These are phyloP conservation scores for Malus hybrid DNA, from an alignment of 331 rosid species.

Conservation along the genomic window DNA sequence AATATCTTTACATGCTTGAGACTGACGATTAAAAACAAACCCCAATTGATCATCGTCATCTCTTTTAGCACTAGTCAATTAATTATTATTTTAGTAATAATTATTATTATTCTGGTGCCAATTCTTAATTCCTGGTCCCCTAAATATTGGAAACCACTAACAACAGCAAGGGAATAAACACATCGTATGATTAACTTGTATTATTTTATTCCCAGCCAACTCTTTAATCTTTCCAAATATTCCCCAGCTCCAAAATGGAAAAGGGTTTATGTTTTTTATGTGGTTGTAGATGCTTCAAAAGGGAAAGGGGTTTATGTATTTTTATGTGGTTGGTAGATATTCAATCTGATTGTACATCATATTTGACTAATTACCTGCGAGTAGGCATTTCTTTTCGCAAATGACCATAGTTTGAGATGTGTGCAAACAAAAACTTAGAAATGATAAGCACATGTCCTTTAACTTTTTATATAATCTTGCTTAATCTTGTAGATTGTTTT, in stretches of 20 bases:
- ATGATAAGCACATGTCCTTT: too few relatives aligned
- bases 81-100: too few relatives aligned
- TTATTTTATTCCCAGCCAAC: conserved; percentile 8
- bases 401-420: too few relatives aligned
- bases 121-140: background rate
- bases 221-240: background rate
- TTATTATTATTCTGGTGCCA: background rate
- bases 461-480: too few relatives aligned
- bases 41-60: background rate
- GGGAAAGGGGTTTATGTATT: too few relatives aligned
- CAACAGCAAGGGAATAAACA: conserved; percentile 14
- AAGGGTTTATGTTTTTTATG: background rate
- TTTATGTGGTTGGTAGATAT: too few relatives aligned
- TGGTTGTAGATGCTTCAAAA: too few relatives aligned
- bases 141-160: background rate
- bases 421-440: too few relatives aligned
- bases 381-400: too few relatives aligned
- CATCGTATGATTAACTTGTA: background rate
- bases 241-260: background rate
- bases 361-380: too few relatives aligned
- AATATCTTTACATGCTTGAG: background rate
- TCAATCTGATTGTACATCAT: background rate
- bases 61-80: background rate
- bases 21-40: background rate
- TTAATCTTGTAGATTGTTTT: too few relatives aligned